Percentiles rank a stretch among this genome's conserved stretches.
These are phyloP conservation scores for Leishmania amazonensis DNA, from an alignment of 208 protist genomes.

Conservation along the genomic window DNA sequence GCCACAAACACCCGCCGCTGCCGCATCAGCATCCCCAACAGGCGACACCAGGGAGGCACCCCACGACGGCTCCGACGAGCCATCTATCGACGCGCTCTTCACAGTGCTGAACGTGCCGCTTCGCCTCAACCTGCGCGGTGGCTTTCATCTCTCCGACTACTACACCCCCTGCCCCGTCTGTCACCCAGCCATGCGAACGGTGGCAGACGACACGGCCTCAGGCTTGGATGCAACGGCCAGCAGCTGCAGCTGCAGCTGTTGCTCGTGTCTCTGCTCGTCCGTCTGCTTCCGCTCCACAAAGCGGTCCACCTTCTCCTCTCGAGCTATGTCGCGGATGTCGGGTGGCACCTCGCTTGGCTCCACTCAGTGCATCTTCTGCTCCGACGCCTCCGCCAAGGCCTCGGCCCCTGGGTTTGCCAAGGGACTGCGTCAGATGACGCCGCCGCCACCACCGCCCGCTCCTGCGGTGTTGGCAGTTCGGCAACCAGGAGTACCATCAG, in stretches of 20 bases:
- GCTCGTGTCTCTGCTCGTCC: neutral
- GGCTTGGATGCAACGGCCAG: neutral
- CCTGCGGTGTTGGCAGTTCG: neutral
- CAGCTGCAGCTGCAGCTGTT: conserved; percentile 7
- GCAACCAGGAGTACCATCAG: neutral
- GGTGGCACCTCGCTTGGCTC: neutral
- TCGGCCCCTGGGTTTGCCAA: conserved; percentile 8
- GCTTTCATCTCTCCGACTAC: conserved; percentile 40
- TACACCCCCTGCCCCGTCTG: conserved; percentile 32
- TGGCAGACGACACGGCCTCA: neutral
- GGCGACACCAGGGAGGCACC: neutral
- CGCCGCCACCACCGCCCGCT: neutral
- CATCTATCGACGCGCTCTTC: conserved; percentile 18
- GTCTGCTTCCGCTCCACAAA: neutral
- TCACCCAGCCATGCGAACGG: conserved; percentile 25
- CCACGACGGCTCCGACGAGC: neutral
- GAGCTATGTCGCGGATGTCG: neutral
- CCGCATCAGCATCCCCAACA: neutral
- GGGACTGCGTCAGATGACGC: neutral
- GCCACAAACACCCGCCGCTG: neutral
- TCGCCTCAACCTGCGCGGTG: conserved; percentile 25
- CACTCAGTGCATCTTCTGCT: neutral
- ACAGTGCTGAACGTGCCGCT: conserved; percentile 26
- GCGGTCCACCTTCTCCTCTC: neutral
- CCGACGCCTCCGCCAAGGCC: conserved; percentile 9